These are phyloP conservation scores for Eucalyptus guilfoylei DNA, from an alignment of 345 rosid species.

Conservation along the genomic window DNA sequence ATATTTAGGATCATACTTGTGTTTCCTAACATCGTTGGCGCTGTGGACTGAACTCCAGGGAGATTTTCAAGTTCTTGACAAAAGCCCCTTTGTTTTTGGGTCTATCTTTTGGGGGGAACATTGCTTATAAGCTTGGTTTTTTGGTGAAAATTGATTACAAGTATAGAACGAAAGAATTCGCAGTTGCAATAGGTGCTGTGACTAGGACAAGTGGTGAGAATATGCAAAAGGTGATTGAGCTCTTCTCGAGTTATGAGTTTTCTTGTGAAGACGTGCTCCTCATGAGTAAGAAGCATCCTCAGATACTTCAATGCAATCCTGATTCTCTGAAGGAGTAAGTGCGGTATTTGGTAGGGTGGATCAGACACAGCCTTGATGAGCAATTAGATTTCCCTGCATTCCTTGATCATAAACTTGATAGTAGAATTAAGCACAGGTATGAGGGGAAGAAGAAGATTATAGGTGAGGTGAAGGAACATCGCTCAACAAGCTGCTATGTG, in stretches of 20 bases:
- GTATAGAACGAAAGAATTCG: conserved; percentile 51
- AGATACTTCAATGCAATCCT: too few relatives aligned
- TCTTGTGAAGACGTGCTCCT: conserved; percentile 35
- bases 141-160: conserved; percentile 53
- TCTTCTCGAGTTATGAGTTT: conserved; percentile 50
- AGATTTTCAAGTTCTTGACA: conserved; percentile 58
- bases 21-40: conserved; percentile 53
- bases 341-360: too few relatives aligned
- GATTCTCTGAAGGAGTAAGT: too few relatives aligned
- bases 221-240: conserved; percentile 60
- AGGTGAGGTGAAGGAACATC: conserved; percentile 41
- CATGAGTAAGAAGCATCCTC: conserved; percentile 65
- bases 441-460: conserved; percentile 39
- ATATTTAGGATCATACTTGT: conserved; percentile 56
- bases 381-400: conserved; percentile 5
- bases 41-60: conserved; percentile 49
- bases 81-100: conserved; percentile 58
- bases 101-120: conserved; percentile 43
- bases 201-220: conserved; percentile 48
- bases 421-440: conserved; percentile 62
- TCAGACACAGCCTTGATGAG: too few relatives aligned
- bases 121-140: conserved; percentile 49
- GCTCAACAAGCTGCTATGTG: conserved; percentile 53
- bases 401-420: conserved; percentile 67
- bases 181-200: conserved; percentile 58